Evolutionary conservation across 2,329 filamentous ascomycete species (phyloP).

Genomic region (Pseudopithomyces chartarum): DNA sequence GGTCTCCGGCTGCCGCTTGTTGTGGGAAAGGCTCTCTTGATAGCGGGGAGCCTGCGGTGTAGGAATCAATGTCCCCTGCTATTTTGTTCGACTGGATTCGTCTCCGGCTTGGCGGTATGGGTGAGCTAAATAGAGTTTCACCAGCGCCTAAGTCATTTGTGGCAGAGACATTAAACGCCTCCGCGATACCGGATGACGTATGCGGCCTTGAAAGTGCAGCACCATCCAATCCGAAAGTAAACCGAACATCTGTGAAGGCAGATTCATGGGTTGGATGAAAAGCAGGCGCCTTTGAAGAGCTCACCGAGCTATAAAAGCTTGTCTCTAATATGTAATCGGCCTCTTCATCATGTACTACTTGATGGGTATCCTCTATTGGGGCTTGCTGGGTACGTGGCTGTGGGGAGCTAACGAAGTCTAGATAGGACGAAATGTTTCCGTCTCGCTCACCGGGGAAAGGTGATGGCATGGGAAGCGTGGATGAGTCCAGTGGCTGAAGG

Average conservation of each 20-base stretch:
- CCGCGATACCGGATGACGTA: neutral
- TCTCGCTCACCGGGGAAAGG: conserved; percentile 42
- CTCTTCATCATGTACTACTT: conserved; percentile 19
- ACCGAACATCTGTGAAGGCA: conserved; percentile 42
- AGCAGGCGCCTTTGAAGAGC: conserved; percentile 26
- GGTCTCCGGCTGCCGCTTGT: no score
- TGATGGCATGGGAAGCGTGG: conserved; percentile 44
- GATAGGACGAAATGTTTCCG: conserved; percentile 27
- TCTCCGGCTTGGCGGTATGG: no score
- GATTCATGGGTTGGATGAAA: conserved; percentile 39
- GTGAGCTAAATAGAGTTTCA: neutral
- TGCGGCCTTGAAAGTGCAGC: conserved; percentile 26
- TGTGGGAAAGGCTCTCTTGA: no score
- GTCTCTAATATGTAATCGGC: conserved; percentile 35
- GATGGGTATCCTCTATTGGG: conserved; percentile 2
- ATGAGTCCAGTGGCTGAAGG: conserved; percentile 39
- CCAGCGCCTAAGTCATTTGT: neutral
- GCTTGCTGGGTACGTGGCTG: conserved; percentile 6
- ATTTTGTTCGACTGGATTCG: no score
- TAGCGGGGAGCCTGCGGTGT: no score
- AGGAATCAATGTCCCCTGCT: no score
- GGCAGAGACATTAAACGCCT: neutral
- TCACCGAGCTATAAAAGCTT: conserved; percentile 42
- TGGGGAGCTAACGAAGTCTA: conserved; percentile 24
- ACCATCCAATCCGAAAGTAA: conserved; percentile 43